phyloP scores from a whole-genome alignment of 2,329 filamentous ascomycete species.

The Botrytis hyacinthi region DNA sequence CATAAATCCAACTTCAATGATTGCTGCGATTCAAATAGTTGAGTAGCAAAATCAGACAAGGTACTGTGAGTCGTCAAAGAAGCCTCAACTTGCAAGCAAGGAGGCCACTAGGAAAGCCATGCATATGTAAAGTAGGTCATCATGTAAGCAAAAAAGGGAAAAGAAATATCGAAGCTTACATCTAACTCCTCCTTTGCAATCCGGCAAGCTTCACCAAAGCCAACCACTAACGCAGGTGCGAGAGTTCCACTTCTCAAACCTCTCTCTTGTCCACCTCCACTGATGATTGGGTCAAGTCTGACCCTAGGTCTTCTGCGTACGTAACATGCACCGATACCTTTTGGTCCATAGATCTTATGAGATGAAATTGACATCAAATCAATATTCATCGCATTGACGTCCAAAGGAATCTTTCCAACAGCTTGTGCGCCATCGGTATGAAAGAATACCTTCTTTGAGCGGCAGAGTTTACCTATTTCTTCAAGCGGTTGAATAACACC shows the following conservation, averaged over 20 bases:
- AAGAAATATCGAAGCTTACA: constrained; percentile 56
- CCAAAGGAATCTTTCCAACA: constrained; percentile 95
- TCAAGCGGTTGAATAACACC: constrained; percentile 96
- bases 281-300: constrained; percentile 93
- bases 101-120: constrained; percentile 81
- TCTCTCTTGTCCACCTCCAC: constrained; percentile 92
- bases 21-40: constrained; percentile 31
- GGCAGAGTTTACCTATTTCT: constrained; percentile 89
- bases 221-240: constrained; percentile 82
- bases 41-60: constrained; percentile 32
- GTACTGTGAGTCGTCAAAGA: constrained; percentile 40
- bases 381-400: constrained; percentile 97
- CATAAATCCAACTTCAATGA: constrained; percentile 31
- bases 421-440: constrained; percentile 96
- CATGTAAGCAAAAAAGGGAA: constrained; percentile 46
- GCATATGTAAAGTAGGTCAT: constrained; percentile 85
- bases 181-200: constrained; percentile 86
- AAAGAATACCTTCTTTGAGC: constrained; percentile 93
- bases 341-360: constrained; percentile 98
- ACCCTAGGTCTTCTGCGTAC: constrained; percentile 90
- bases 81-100: constrained; percentile 40
- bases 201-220: constrained; percentile 93
- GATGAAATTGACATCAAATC: constrained; percentile 98
- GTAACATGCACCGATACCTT: constrained; percentile 95
- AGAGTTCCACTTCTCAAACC: constrained; percentile 92